Evolutionary conservation across 371 early-diverging fungal species (phyloP), one percentile per base, ranked within the genome.

Genomic region (Actinomucor elegans): DNA sequence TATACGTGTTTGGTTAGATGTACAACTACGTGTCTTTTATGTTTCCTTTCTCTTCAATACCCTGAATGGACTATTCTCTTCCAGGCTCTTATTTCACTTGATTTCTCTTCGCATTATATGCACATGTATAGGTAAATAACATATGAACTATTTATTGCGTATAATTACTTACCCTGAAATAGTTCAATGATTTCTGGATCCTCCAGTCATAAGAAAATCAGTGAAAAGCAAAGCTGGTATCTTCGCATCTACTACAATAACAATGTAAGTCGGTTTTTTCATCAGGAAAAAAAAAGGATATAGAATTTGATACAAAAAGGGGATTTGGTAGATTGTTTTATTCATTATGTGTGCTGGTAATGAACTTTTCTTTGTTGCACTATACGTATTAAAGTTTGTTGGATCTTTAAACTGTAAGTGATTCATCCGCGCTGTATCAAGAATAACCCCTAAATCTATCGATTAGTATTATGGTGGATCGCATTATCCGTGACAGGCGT

Each of bases 61-160:
- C 86, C 91, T 5, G 21, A 47, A 5, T 87, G 84, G 67, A 81
- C 92, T 12, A 69, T 93, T 6, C 44, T 91, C 21, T 95, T 95
- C 63, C 96, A 95, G 73, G 67, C 89, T 42, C 79, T 98, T 51
- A 89, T 95, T 59, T 86, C 93, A 2, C 79, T 98, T 46, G 98
- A 98, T 61, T 83, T 98, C 34, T 89, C 90, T 63, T 91, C 92
- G 52, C 98, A 98, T 69, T 98, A 98, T 74, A 91, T 97, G 88
- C 98, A 98, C 58, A 98, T 98, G 97, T 94, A 94, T 71, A 85
- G 91, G 83, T 88, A 80, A n/a, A n/a, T n/a, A n/a, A n/a, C n/a
- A n/a, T n/a, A n/a, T n/a, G n/a, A n/a, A n/a, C n/a, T n/a, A n/a
- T n/a, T n/a, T n/a, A n/a, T n/a, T n/a, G n/a, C n/a, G n/a, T n/a